phyloP scores from a whole-genome alignment of 257 asterid genomes.

The Solanum virginianum region DNA sequence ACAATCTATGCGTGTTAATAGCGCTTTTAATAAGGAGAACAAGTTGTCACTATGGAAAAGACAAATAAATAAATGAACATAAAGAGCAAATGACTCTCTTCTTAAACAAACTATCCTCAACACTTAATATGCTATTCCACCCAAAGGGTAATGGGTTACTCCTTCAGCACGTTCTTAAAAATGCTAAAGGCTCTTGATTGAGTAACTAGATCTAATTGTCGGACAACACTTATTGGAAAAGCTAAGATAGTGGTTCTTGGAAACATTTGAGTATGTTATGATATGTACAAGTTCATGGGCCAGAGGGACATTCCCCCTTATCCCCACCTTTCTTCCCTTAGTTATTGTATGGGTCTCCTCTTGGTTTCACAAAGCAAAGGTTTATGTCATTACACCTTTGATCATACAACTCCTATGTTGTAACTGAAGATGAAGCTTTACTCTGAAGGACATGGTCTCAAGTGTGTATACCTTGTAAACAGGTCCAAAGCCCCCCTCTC shows the following conservation, averaged over 20 bases:
- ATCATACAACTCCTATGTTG: neutral
- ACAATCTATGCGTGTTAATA: neutral
- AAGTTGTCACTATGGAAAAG: neutral
- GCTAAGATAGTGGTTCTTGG: neutral
- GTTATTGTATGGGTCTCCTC: neutral
- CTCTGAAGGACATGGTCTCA: neutral
- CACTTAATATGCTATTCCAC: neutral
- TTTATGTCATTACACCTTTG: neutral
- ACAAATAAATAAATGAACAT: neutral
- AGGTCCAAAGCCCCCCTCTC: slow-evolving; percentile 56
- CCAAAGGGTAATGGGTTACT: neutral
- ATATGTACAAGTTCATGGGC: neutral
- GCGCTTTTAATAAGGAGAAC: neutral
- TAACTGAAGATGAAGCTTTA: neutral
- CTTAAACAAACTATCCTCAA: neutral
- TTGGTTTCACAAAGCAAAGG: neutral
- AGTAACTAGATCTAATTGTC: neutral
- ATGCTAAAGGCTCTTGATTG: neutral
- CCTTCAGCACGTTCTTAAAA: neutral
- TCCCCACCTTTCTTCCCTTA: neutral
- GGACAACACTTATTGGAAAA: neutral
- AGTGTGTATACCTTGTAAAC: slow-evolving; percentile 33
- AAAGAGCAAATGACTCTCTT: neutral
- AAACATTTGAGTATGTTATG: too few relatives aligned
- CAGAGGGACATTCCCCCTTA: neutral